A percentile compares a stretch with the other conserved stretches of the same genome.
Evolutionary conservation across 192 early-diverging fungal species (phyloP).

Genomic region (Funneliformis mosseae): DNA sequence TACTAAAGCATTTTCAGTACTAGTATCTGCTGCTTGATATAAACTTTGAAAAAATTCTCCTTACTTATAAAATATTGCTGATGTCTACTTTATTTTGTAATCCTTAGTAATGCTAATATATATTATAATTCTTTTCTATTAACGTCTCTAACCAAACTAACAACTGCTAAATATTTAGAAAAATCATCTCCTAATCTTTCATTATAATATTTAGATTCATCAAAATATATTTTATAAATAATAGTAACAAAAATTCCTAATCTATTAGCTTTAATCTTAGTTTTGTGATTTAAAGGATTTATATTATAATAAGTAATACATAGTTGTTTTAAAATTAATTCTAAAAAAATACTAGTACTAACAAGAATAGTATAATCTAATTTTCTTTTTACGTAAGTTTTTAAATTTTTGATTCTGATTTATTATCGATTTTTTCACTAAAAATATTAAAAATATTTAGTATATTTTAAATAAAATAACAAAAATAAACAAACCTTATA

Average conservation of each 20-base stretch:
- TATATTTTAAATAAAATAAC: too few species aligned
- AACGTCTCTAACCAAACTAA: background rate
- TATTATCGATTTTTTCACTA: too few species aligned
- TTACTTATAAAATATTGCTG: constrained; percentile 4
- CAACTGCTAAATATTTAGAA: constrained; percentile 1
- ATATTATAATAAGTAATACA: background rate
- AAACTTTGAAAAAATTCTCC: background rate
- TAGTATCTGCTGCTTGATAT: constrained; percentile 13
- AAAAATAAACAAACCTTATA: too few species aligned
- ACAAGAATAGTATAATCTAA: constrained; percentile 6
- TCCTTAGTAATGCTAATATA: constrained; percentile 1
- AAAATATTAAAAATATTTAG: too few species aligned
- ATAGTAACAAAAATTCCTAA: background rate
- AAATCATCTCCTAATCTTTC: background rate
- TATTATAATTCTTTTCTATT: background rate
- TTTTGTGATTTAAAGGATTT: background rate
- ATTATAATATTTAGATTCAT: background rate
- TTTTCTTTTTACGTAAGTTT: too few species aligned
- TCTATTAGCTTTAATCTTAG: background rate
- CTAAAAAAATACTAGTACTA: background rate
- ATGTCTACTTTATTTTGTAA: background rate
- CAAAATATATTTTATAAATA: background rate
- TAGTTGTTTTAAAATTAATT: background rate
- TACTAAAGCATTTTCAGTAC: background rate
- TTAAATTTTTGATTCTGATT: too few species aligned